Percentiles rank a stretch among this genome's conserved stretches.
phyloP scores from a whole-genome alignment of 306 rosid genomes.

The Argentina anserina region DNA sequence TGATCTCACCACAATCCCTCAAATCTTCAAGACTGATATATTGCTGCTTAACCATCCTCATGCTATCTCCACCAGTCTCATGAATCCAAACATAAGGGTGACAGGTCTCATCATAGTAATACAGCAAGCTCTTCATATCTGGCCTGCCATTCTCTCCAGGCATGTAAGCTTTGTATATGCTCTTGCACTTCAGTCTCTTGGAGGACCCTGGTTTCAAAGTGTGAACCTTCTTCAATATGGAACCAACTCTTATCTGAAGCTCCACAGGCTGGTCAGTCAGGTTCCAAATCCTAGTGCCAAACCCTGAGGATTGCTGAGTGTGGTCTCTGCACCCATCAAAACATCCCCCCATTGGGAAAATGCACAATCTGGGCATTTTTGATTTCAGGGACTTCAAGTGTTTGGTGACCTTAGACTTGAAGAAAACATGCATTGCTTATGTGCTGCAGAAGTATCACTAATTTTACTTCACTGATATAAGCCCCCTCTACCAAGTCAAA shows the following conservation, averaged over 20 bases:
- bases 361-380: constrained; percentile 43
- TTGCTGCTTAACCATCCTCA: constrained; percentile 91
- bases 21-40: constrained; percentile 86
- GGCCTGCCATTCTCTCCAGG: constrained; percentile 45
- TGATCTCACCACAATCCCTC: constrained; percentile 73
- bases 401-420: constrained; percentile 27
- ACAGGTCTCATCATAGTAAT: constrained; percentile 76
- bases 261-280: constrained; percentile 80
- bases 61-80: constrained; percentile 63
- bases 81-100: constrained; percentile 94
- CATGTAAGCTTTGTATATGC: constrained; percentile 82
- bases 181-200: constrained; percentile 72
- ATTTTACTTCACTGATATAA: background rate
- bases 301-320: constrained; percentile 52
- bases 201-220: constrained; percentile 83
- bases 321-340: constrained; percentile 76
- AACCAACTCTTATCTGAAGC: constrained; percentile 91
- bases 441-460: constrained; percentile 7
- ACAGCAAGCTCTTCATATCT: constrained; percentile 66
- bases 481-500: constrained; percentile 15
- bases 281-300: constrained; percentile 91
- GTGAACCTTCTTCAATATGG: constrained; percentile 73
- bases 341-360: constrained; percentile 62
- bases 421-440: constrained; percentile 25
- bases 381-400: constrained; percentile 23